Base-by-base conservation (phyloP, 2,329 filamentous ascomycete genomes). In the Tolypocladium capitatum region DNA sequence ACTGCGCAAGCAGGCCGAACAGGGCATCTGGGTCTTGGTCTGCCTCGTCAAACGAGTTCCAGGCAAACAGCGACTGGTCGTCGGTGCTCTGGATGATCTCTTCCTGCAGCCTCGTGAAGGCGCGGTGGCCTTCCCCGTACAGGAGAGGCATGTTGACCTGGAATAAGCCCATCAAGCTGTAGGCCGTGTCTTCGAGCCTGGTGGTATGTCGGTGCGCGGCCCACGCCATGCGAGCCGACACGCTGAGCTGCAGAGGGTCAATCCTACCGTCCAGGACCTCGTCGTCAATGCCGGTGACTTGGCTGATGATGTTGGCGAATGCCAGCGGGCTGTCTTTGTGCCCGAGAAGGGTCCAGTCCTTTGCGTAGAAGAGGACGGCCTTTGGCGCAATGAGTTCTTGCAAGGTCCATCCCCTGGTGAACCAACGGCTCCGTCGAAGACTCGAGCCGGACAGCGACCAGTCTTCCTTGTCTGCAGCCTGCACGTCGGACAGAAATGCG, bases 171-270 rank as follows among this genome's bases (percentile, higher is more conserved):
- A n/a, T n/a, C n/a, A 57, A 45, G 27, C 54, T 55, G 44, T 57
- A 57, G 2, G 55, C 55, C 30, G 48, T 51, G 41, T n/a, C n/a
- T n/a, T n/a, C n/a, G n/a, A n/a, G n/a, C n/a, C n/a, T 57, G 4
- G 54, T 56, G 10, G 54, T 56, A 16, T 46, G 33, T 1, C 54
- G 43, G 9, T 49, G 38, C 21, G 53, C 45, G 9, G 49, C 47
- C 55, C 55, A 57, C 10, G 49, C 43, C 53, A 57, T 54, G 42
- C 53, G 49, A 27, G 21, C 21, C 3, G 36, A 40, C 13, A 21
- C 36, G 14, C 36, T 40, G 21, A 40, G 36, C 8, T 27, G 36
- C 0, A 40, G 21, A 14, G 36, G 36, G 14, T 27, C 36, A n/a
- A 40, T 40, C 14, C 36, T 40, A 21, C 36, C 21, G 21, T 40